Conservation (phyloP, 2,329 filamentous ascomycete species). For the Pyrenophora tritici-repentis region DNA sequence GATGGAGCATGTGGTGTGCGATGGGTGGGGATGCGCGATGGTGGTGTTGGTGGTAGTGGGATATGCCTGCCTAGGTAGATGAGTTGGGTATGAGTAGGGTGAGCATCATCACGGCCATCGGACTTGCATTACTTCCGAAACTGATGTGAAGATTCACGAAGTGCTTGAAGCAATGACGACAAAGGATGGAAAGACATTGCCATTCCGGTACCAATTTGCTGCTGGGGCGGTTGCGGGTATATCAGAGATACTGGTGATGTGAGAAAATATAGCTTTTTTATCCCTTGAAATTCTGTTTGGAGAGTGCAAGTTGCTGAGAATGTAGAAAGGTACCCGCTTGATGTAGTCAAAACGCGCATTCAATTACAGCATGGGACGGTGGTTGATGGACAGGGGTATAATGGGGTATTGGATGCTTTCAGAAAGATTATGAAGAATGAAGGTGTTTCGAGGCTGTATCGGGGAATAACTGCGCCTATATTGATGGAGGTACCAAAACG, state of each 20-base stretch:
- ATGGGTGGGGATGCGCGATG: no score
- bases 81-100: no score
- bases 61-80: no score
- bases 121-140: not conserved
- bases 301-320: conserved; percentile 20
- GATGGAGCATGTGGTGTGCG: no score
- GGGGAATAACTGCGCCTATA: conserved; percentile 40
- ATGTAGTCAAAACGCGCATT: conserved; percentile 41
- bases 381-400: conserved; percentile 29
- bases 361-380: conserved; percentile 35
- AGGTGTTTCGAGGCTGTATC: conserved; percentile 30
- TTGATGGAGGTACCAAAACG: conserved; percentile 41
- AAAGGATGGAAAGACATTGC: conserved; percentile 16
- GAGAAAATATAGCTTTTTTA: conserved; percentile 4
- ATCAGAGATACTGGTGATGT: conserved; percentile 35
- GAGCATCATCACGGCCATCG: no score
- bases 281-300: not conserved
- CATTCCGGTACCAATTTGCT: conserved; percentile 40
- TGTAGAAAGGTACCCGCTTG: conserved; percentile 40
- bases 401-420: conserved; percentile 37
- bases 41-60: no score
- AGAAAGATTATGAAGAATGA: conserved; percentile 35
- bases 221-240: conserved; percentile 22
- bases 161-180: no score
- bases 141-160: no score